These are phyloP conservation scores for Phytophthora tubulina DNA, from an alignment of 352 stramenopile species.

Conservation along the genomic window DNA sequence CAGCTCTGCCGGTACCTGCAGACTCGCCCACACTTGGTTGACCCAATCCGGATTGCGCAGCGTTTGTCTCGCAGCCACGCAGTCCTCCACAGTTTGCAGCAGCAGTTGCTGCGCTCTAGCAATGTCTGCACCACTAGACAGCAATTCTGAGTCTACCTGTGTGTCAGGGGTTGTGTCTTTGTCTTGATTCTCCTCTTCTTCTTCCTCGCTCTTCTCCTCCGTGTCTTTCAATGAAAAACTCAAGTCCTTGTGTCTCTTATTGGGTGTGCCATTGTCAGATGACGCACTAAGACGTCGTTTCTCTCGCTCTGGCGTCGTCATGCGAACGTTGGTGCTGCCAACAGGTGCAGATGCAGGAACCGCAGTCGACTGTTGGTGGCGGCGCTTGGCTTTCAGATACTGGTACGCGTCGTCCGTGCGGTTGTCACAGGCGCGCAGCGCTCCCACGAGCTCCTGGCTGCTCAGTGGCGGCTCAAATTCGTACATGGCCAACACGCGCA, in stretches of 20 bases:
- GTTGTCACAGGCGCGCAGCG: conserved; percentile 56
- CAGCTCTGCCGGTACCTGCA: conserved; percentile 41
- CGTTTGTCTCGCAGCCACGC: conserved; percentile 26
- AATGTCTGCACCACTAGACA: conserved; percentile 2
- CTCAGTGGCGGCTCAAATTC: conserved; percentile 64
- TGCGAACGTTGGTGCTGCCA: background rate
- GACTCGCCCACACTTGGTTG: conserved; percentile 36
- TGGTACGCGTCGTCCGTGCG: conserved; percentile 59
- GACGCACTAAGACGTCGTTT: conserved; percentile 45
- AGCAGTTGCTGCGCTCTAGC: conserved; percentile 31
- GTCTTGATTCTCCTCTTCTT: conserved; percentile 19
- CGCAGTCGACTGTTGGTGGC: conserved; percentile 6
- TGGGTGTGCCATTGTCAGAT: conserved; percentile 20
- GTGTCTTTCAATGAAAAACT: conserved; percentile 18
- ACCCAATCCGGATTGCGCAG: conserved; percentile 42
- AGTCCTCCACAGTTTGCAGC: conserved; percentile 43
- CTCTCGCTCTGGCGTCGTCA: conserved; percentile 30
- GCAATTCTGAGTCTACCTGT: conserved; percentile 14
- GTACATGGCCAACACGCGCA: conserved; percentile 68
- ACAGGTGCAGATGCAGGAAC: conserved; percentile 24
- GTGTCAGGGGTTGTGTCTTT: conserved; percentile 16
- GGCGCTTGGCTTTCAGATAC: conserved; percentile 55
- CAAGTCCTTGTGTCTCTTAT: conserved; percentile 43
- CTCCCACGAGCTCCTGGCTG: conserved; percentile 56
- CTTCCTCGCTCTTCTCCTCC: conserved; percentile 19